A percentile compares a stretch with the other conserved stretches of the same genome.
Evolutionary conservation across 1,284 basidiomycete species (phyloP).

Genomic region (Ceratobasidium sp.): DNA sequence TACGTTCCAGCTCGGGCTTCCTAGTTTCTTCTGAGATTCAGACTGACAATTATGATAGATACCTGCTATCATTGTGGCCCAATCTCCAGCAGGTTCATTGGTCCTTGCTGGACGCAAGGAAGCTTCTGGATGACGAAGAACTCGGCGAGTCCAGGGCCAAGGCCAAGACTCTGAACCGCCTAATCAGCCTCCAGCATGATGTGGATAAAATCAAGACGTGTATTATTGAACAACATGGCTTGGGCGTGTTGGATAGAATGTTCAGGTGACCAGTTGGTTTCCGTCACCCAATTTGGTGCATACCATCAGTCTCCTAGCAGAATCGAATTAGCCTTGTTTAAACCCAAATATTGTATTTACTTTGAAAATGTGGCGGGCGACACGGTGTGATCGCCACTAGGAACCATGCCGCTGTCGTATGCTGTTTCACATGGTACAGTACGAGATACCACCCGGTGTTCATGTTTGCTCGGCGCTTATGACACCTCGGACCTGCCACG

Average conservation of each 20-base stretch:
- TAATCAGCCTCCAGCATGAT: not conserved
- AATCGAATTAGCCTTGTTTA: too few relatives aligned
- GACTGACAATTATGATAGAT: not conserved
- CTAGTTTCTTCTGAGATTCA: not conserved
- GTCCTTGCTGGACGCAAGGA: not conserved
- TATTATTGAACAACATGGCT: not conserved
- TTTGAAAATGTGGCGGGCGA: too few relatives aligned
- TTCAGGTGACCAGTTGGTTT: too few relatives aligned
- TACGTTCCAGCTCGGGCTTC: not conserved
- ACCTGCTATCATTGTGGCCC: constrained; percentile 2
- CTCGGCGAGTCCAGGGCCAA: not conserved
- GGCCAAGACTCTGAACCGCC: not conserved
- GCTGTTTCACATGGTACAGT: too few relatives aligned
- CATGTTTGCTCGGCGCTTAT: too few relatives aligned
- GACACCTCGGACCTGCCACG: too few relatives aligned
- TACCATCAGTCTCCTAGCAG: too few relatives aligned
- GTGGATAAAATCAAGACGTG: not conserved
- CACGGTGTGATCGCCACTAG: too few relatives aligned
- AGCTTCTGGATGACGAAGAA: not conserved
- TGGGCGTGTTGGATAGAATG: not conserved
- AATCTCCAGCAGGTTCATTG: not conserved
- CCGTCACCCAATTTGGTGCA: too few relatives aligned
- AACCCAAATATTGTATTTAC: too few relatives aligned
- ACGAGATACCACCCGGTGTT: too few relatives aligned
- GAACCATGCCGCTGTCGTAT: too few relatives aligned